Evolutionary conservation across 306 rosid species (phyloP).

Genomic region (Luffa acutangula): DNA sequence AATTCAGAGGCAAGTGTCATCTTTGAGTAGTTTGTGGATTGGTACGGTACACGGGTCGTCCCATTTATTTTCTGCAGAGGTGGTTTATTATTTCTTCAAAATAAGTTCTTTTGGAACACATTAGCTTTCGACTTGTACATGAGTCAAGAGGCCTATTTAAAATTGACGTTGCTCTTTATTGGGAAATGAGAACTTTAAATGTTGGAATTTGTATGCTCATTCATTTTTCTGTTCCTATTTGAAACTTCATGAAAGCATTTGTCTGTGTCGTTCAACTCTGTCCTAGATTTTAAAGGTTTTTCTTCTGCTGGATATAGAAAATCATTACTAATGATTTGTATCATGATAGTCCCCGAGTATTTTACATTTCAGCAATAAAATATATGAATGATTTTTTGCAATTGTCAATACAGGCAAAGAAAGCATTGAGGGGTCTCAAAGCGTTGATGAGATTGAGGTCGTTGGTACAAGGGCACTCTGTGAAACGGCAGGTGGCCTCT

Average conservation of each 20-base stretch:
- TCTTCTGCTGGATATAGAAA: not conserved
- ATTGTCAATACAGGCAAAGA: slow-evolving; percentile 56
- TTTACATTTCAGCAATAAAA: not conserved
- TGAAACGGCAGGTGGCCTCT: slow-evolving; percentile 79
- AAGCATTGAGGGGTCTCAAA: slow-evolving; percentile 78
- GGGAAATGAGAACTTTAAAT: not conserved
- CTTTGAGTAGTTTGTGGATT: not conserved
- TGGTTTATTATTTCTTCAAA: not conserved
- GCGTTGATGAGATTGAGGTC: slow-evolving; percentile 75
- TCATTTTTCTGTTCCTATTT: slow-evolving; percentile 14
- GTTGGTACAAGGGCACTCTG: slow-evolving; percentile 71
- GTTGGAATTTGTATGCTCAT: not conserved
- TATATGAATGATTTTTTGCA: not conserved
- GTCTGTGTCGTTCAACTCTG: not conserved
- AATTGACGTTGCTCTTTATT: not conserved
- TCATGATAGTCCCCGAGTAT: not conserved
- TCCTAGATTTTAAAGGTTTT: not conserved
- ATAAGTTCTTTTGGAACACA: not conserved
- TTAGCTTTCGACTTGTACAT: not conserved
- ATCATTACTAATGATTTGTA: not conserved
- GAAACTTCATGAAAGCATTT: not conserved
- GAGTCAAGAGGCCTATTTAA: not conserved
- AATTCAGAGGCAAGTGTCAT: not conserved
- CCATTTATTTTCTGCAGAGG: not conserved
- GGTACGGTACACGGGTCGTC: not conserved